These are phyloP conservation scores for Alternaria ethzedia DNA, from an alignment of 2,329 filamentous ascomycete genomes.

Conservation along the genomic window DNA sequence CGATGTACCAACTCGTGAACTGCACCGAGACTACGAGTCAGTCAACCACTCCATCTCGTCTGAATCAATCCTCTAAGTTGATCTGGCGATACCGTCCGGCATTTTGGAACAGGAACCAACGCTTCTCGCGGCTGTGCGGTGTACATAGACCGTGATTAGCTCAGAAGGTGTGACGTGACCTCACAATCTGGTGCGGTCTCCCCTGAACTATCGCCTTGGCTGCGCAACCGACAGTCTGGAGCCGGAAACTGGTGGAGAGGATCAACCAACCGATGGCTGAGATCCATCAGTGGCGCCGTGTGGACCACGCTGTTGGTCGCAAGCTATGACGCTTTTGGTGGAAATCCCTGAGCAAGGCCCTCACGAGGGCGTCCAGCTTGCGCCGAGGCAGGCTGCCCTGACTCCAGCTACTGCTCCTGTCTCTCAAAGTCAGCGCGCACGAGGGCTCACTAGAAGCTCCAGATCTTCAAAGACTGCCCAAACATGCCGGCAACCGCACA, in stretches of 20 bases:
- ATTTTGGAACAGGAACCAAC: conserved; percentile 20
- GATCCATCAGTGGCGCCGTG: conserved; percentile 30
- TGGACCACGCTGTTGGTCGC: conserved; percentile 38
- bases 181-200: conserved; percentile 6
- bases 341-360: conserved; percentile 15
- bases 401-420: not conserved
- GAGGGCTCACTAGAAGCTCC: not conserved
- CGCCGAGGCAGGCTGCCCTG: not conserved
- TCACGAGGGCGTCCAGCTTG: conserved; percentile 6
- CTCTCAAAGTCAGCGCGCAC: conserved; percentile 1
- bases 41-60: conserved; percentile 5
- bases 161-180: conserved; percentile 25
- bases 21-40: conserved; percentile 13
- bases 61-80: conserved; percentile 17
- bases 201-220: conserved; percentile 16
- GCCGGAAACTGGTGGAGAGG: conserved; percentile 32
- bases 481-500: not conserved
- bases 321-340: conserved; percentile 30
- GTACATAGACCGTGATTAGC: conserved; percentile 17
- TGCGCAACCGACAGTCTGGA: conserved; percentile 39
- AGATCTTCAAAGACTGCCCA: not conserved
- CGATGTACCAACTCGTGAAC: not conserved
- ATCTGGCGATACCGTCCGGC: conserved; percentile 18
- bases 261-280: conserved; percentile 37
- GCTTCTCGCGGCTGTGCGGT: conserved; percentile 18